Evolutionary conservation across 1,284 basidiomycete genomes (phyloP), one percentile per base, ranked within the genome.

Genomic region (Ceratobasidium sp.): DNA sequence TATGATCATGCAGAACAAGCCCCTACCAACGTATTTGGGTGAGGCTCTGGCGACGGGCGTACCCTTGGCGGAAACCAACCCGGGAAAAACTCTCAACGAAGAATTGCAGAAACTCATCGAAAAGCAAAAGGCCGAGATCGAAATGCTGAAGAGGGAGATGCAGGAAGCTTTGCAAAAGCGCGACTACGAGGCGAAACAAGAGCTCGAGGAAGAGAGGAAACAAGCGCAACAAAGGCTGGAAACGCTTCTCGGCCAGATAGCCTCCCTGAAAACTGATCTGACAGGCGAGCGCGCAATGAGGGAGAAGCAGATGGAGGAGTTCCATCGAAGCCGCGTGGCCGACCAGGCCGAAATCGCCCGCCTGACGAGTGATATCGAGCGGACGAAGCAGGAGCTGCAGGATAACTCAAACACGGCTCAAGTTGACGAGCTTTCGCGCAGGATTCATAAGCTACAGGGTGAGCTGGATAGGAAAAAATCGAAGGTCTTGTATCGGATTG

Each of bases 131-230:
- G 46, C 44, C 8, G 59, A 74, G 33, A 52, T 74, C 5, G 44
- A 38, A 33, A 59, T 27, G 44, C 44, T 74, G n/a, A 62, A 41
- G 60, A 5, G 16, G 2, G 71, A 74, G 20, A 74, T 74, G 71
- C 41, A 64, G 18, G 60, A 35, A 6, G 71, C 57, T 3, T 23
- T 64, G 14, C 16, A 18, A 14, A 60, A 52, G 14, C 41, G 59
- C 16, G 71, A 74, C 33, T n/a, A n/a, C 18, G 57, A 60, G 23
- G n/a, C 57, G 8, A 57, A 52, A 33, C 41, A 74, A 59, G 71
- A 74, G 67, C 27, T 73, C 20, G 57, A 23, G 20, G 38, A 30
- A 5, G 55, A 48, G n/a, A 55, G 55, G 41, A 10, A 44, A 18
- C 55, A 73, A 23, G 55, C 69, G 8, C 38, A 73, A 60, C 18